Evolutionary conservation across 2,329 filamentous ascomycete species (phyloP).

Genomic region (Exophiala spinifera): DNA sequence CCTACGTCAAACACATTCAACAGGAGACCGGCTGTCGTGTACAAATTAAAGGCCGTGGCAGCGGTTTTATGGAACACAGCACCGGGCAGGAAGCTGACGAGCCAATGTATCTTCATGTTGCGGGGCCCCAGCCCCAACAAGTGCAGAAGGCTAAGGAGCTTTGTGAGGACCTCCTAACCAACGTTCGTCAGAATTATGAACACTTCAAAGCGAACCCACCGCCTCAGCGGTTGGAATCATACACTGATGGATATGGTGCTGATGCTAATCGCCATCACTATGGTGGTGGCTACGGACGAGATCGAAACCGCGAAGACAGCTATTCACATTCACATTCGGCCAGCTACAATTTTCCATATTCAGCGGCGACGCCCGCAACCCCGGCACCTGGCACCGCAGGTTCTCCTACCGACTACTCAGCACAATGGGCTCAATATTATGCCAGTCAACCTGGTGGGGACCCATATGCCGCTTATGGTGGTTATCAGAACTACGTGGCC

Average conservation of each 20-base stretch:
- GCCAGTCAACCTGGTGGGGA: constrained; percentile 26
- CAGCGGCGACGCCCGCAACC: constrained; percentile 29
- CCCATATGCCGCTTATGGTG: constrained; percentile 87
- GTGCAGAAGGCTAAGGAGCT: constrained; percentile 84
- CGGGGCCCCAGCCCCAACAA: constrained; percentile 84
- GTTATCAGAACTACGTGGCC: constrained; percentile 69
- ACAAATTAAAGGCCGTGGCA: constrained; percentile 95
- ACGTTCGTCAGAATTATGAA: constrained; percentile 87
- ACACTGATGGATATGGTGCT: constrained; percentile 51
- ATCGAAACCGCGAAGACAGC: constrained; percentile 42
- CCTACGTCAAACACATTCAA: constrained; percentile 98
- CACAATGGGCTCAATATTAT: constrained; percentile 79
- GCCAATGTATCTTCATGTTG: constrained; percentile 93
- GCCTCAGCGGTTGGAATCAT: constrained; percentile 52
- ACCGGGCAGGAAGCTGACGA: constrained; percentile 92
- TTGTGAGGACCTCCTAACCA: constrained; percentile 80
- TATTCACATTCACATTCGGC: constrained; percentile 41
- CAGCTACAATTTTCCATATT: constrained; percentile 35
- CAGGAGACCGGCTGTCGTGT: constrained; percentile 92
- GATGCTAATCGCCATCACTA: constrained; percentile 43
- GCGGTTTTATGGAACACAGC: constrained; percentile 84
- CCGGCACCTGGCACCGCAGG: constrained; percentile 35
- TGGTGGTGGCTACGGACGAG: constrained; percentile 49
- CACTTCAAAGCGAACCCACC: constrained; percentile 78
- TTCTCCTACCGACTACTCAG: constrained; percentile 64